Base-by-base conservation (phyloP, 768 basidiomycete species). In the Sutorius australiensis region DNA sequence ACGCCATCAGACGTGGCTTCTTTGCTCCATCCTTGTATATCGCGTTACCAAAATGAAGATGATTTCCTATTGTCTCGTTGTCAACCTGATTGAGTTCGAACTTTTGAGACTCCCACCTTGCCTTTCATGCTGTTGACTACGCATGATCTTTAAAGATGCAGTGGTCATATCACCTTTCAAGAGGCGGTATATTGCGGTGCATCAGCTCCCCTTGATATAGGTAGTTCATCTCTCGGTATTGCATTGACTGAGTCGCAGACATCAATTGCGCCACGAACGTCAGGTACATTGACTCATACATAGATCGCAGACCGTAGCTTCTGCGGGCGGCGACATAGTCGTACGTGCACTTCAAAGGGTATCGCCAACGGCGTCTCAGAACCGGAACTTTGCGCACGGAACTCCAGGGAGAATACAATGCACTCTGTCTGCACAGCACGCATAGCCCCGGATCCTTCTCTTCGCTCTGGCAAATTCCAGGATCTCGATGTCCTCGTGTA, bases 401-500 rank as follows among this genome's bases (percentile, higher is more conserved):
- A 8, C 17, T 36, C 34, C 34, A 36, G n/a, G 34, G 34, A n/a
- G 16, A 24, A 24, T 24, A 28, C 36, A 14, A 33, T 45, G 8
- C 33, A 33, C 14, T 51, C 17, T 45, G 39, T 51, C 17, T 45
- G 39, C 49, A 61, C 42, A 51, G 37, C 27, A 30, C 16, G 27
- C 47, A 61, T 38, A 55, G 57, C 60, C 49, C 21, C 19, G 7
- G 3, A 1, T 42, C 14, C 54, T 56, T 41, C 50, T 43, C 33
- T 46, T 53, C 34, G 27, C 19, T 45, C 17, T n/a, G 36, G 16
- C 14, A n/a, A 14, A 42, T 57, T 53, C 39, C 21, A 55, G 51
- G 44, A 59, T 52, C 41, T 27, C 11, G 12, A 40, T n/a, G 33
- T 51, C 40, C 60, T 62, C 60, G 5, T 57, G 62, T 48, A 8